Evolutionary conservation across 2,329 filamentous ascomycete species (phyloP), one percentile per base, ranked within the genome.

Genomic region (Botryosphaeria dothidea): DNA sequence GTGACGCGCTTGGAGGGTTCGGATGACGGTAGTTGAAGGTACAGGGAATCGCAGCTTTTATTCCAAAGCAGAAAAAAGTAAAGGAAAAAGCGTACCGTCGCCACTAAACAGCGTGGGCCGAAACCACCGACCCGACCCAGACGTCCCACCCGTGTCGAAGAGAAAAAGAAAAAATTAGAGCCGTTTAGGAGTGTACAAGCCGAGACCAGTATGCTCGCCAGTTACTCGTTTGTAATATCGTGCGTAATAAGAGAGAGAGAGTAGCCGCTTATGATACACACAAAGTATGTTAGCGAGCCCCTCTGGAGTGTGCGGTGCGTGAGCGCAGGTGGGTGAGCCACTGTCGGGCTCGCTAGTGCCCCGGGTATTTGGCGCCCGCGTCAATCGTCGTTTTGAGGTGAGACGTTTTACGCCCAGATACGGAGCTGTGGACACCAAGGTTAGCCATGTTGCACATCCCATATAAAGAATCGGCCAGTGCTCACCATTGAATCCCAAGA

Each of bases 401-500:
- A 27, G 25, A 51, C 41, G 49, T 56, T 43, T 75, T 76, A 84
- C 78, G 82, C 82, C 82, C 82, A 84, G 72, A 84, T 82, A 66
- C 82, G 81, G 66, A 84, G 77, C 82, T 84, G 71, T 49, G 45
- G 58, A n/a, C 15, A 54, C 21, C 51, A 13, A 43, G 7, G 21
- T 43, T 46, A 60, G 62, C 36, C 21, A 63, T 36, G 29, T 17
- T 49, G n/a, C 17, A 52, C 4, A n/a, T 27, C 19, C 13, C 65
- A 60, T 51, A 60, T 48, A 25, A 57, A 38, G 27, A 43, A 45
- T 64, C 61, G 63, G 43, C n/a, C n/a, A 36, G 34, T 38, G 62
- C 92, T 83, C 87, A 98, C 95, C 85, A 97, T 86, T 74, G 95
- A 97, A 83, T 99, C 95, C 95, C 95, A 99, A 71, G 95, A 99